Evolutionary conservation across 768 basidiomycete genomes (phyloP).

Genomic region (Lactifluus volemus): DNA sequence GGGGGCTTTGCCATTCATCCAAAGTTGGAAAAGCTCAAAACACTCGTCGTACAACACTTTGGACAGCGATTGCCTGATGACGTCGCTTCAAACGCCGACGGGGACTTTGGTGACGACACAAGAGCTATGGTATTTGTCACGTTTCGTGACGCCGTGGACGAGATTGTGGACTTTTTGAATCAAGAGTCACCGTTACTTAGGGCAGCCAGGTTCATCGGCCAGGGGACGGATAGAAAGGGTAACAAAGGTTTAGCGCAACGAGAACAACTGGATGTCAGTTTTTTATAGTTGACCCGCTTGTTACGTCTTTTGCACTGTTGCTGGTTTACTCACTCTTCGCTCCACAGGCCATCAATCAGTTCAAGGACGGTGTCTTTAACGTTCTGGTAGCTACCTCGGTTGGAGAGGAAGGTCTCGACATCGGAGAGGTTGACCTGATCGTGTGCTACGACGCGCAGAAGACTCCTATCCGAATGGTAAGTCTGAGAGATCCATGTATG

Average conservation of each 20-base stretch:
- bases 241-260: conserved; percentile 85
- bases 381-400: conserved; percentile 93
- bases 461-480: conserved; percentile 91
- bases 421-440: conserved; percentile 94
- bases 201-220: conserved; percentile 84
- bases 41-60: conserved; percentile 75
- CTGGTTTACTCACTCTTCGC: background rate
- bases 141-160: conserved; percentile 85
- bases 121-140: conserved; percentile 92
- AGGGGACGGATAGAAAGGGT: conserved; percentile 76
- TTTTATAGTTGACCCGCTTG: background rate
- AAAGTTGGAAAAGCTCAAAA: conserved; percentile 81
- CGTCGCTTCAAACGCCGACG: conserved; percentile 8
- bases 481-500: conserved; percentile 17
- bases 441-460: conserved; percentile 96
- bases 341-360: conserved; percentile 69
- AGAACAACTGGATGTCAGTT: conserved; percentile 75
- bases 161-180: conserved; percentile 77
- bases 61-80: conserved; percentile 35
- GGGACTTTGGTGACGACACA: conserved; percentile 32
- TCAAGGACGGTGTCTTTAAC: conserved; percentile 83
- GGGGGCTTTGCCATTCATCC: conserved; percentile 66
- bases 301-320: background rate
- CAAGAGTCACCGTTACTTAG: conserved; percentile 69
- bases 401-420: conserved; percentile 97